Percentiles rank a stretch among this genome's conserved stretches.
phyloP scores from a whole-genome alignment of 768 basidiomycete species.

The Boletellus ananas region DNA sequence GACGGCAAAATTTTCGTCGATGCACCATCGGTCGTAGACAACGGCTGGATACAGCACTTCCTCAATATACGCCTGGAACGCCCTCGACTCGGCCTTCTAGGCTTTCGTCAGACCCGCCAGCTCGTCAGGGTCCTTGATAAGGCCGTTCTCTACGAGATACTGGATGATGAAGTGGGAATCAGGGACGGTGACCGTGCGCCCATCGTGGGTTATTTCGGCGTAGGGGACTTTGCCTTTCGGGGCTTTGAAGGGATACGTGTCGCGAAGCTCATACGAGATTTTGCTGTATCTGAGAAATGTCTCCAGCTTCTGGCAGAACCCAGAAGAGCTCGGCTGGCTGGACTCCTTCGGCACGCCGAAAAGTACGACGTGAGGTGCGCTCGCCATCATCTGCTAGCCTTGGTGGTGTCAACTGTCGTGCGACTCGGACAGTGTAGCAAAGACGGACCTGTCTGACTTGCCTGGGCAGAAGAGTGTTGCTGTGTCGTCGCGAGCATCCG shows the following conservation, averaged over 20 bases:
- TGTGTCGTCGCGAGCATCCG: no score
- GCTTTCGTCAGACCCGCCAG: slow-evolving; percentile 22
- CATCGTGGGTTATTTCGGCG: slow-evolving; percentile 26
- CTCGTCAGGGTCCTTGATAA: slow-evolving; percentile 28
- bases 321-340: slow-evolving; percentile 24
- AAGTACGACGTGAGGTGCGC: slow-evolving; percentile 22
- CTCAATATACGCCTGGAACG: slow-evolving; percentile 32
- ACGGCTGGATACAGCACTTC: slow-evolving; percentile 29
- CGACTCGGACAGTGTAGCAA: background rate
- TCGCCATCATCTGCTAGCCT: slow-evolving; percentile 14
- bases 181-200: slow-evolving; percentile 17
- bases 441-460: background rate
- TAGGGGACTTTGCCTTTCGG: slow-evolving; percentile 35
- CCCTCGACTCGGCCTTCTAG: slow-evolving; percentile 33
- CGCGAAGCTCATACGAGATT: slow-evolving; percentile 27
- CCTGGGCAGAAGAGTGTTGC: no score
- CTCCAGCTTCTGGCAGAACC: slow-evolving; percentile 35
- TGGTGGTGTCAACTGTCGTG: background rate
- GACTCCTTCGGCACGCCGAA: slow-evolving; percentile 22
- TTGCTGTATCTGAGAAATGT: slow-evolving; percentile 27
- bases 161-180: slow-evolving; percentile 35
- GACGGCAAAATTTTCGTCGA: slow-evolving; percentile 25
- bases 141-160: slow-evolving; percentile 24
- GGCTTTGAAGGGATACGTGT: slow-evolving; percentile 22
- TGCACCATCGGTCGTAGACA: slow-evolving; percentile 30